These are phyloP conservation scores for Penicillium aurantiogriseum DNA, from an alignment of 2,329 filamentous ascomycete species.

Conservation along the genomic window DNA sequence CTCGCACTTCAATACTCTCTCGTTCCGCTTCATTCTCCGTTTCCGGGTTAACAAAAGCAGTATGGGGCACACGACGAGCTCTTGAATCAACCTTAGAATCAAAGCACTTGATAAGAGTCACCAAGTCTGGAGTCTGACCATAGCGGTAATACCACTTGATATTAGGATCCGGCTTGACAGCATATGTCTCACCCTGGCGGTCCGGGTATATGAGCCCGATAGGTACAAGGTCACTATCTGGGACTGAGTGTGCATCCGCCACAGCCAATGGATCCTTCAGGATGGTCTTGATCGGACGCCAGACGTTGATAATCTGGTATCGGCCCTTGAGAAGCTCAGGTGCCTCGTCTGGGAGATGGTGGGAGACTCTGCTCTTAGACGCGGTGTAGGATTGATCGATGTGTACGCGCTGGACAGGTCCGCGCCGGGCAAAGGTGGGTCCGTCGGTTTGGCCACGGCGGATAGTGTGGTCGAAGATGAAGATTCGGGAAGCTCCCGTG, in stretches of 20 bases:
- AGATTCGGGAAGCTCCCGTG: slow-evolving; percentile 44
- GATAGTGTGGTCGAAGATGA: slow-evolving; percentile 54
- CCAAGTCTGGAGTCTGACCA: slow-evolving; percentile 53
- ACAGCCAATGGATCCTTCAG: slow-evolving; percentile 56
- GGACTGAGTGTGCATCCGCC: slow-evolving; percentile 52
- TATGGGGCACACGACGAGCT: slow-evolving; percentile 56
- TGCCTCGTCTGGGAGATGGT: slow-evolving; percentile 48
- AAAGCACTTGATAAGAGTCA: slow-evolving; percentile 61
- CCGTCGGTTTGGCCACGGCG: slow-evolving; percentile 39
- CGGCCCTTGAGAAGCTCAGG: slow-evolving; percentile 44
- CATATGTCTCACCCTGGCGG: slow-evolving; percentile 52
- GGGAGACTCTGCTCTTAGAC: slow-evolving; percentile 42
- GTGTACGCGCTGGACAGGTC: slow-evolving; percentile 52
- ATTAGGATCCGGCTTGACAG: slow-evolving; percentile 41
- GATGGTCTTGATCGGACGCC: slow-evolving; percentile 52
- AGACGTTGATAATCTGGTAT: slow-evolving; percentile 53
- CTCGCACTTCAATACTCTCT: slow-evolving; percentile 58
- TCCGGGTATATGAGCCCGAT: slow-evolving; percentile 53
- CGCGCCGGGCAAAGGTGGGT: slow-evolving; percentile 37
- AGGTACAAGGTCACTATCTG: slow-evolving; percentile 52
- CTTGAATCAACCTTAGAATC: slow-evolving; percentile 57
- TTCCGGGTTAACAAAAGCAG: slow-evolving; percentile 54
- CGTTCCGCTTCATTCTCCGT: slow-evolving; percentile 40
- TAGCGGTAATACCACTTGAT: slow-evolving; percentile 57
- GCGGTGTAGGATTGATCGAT: slow-evolving; percentile 52